These are phyloP conservation scores for Saposhnikovia divaricata DNA, from an alignment of 129 eudicot species.

Conservation along the genomic window DNA sequence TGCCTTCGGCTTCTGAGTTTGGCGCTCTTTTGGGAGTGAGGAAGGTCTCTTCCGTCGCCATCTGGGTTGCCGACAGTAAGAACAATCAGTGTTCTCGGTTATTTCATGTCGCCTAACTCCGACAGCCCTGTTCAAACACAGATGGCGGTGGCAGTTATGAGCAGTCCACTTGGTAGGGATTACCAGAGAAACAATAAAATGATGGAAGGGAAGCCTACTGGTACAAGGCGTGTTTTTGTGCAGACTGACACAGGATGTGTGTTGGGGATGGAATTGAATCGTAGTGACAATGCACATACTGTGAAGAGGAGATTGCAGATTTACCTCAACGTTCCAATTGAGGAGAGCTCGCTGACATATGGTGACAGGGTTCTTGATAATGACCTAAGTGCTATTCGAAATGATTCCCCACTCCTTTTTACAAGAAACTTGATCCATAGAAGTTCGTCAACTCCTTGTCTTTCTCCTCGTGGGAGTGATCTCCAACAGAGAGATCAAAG, in stretches of 20 bases:
- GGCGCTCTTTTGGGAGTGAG: conserved; percentile 40
- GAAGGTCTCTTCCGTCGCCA: conserved; percentile 37
- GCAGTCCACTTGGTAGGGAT: conserved; percentile 60
- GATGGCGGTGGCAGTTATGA: conserved; percentile 70
- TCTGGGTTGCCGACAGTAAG: conserved; percentile 29
- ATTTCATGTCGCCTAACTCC: conserved; percentile 47
- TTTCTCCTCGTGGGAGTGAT: conserved; percentile 76
- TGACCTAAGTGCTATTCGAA: conserved; percentile 74
- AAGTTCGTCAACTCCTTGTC: conserved; percentile 89
- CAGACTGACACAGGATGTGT: conserved; percentile 91
- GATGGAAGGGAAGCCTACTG: conserved; percentile 54
- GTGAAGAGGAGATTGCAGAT: conserved; percentile 80
- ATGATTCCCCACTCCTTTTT: conserved; percentile 71
- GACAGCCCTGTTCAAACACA: conserved; percentile 81
- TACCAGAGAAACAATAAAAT: conserved; percentile 42
- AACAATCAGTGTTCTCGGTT: conserved; percentile 9
- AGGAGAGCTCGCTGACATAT: conserved; percentile 76
- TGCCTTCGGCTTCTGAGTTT: conserved; percentile 33
- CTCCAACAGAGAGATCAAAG: conserved; percentile 57
- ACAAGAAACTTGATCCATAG: conserved; percentile 64
- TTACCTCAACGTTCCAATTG: conserved; percentile 64
- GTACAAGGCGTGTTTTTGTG: conserved; percentile 80
- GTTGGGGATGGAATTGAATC: conserved; percentile 84
- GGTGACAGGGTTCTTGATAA: conserved; percentile 85
- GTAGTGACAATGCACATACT: conserved; percentile 78